Conservation (phyloP, 1,284 basidiomycete species). For the Sporisorium exsertum region DNA sequence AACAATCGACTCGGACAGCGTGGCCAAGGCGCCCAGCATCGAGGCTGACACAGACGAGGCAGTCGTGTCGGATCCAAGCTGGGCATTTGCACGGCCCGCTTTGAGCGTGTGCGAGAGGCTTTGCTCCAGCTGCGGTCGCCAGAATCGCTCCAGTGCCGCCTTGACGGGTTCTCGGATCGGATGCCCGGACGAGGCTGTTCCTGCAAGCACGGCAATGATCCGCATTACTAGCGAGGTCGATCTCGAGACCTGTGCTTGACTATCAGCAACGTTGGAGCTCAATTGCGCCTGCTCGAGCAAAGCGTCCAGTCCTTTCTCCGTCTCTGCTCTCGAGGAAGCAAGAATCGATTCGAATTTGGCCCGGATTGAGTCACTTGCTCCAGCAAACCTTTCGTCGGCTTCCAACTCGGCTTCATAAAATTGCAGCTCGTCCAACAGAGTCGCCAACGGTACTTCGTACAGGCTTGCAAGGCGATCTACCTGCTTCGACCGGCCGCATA, state of each 20-base stretch:
- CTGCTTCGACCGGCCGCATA: conserved; percentile 29
- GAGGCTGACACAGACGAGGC: conserved; percentile 11
- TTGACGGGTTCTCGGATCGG: conserved; percentile 16
- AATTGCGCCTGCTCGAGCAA: conserved; percentile 19
- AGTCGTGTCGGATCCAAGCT: neutral
- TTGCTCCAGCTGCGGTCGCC: conserved; percentile 28
- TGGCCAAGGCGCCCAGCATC: conserved; percentile 19
- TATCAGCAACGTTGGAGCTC: neutral
- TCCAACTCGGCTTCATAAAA: conserved; percentile 25
- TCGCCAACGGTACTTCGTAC: conserved; percentile 27
- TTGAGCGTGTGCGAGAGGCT: conserved; percentile 7
- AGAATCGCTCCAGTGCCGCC: conserved; percentile 26
- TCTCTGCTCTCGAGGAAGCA: conserved; percentile 13
- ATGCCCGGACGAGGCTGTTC: neutral
- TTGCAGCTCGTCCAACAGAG: conserved; percentile 16
- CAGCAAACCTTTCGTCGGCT: conserved; percentile 18
- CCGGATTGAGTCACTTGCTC: conserved; percentile 14
- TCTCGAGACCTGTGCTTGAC: neutral
- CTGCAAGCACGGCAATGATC: conserved; percentile 26
- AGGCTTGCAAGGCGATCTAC: conserved; percentile 27
- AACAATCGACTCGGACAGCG: conserved; percentile 32
- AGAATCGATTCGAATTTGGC: conserved; percentile 24
- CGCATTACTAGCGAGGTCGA: conserved; percentile 20
- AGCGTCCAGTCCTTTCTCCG: conserved; percentile 14
- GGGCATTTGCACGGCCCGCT: neutral